Conservation (phyloP, 2,329 filamentous ascomycete species). For the Volutella citrinella region DNA sequence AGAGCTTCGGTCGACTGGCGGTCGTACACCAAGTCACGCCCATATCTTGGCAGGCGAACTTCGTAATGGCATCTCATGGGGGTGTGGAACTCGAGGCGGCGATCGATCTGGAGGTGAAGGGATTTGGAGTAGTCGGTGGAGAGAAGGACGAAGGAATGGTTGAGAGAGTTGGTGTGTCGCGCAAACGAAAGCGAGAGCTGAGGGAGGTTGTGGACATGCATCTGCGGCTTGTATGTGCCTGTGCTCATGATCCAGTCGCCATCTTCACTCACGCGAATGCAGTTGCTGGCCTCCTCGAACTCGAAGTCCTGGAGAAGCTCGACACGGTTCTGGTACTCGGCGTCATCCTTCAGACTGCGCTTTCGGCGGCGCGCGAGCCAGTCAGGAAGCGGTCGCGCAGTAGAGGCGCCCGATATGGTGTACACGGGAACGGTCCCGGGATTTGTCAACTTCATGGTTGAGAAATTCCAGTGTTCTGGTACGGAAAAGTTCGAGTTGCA, state of each 20-base stretch:
- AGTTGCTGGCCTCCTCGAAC: constrained; percentile 92
- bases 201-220: constrained; percentile 92
- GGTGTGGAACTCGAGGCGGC: constrained; percentile 90
- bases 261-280: constrained; percentile 88
- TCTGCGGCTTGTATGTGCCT: constrained; percentile 66
- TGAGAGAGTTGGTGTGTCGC: constrained; percentile 86
- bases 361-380: constrained; percentile 92
- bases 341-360: constrained; percentile 85
- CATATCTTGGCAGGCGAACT: constrained; percentile 88
- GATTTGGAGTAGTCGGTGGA: constrained; percentile 93
- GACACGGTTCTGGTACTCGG: constrained; percentile 89
- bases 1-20: constrained; percentile 78
- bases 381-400: constrained; percentile 83
- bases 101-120: constrained; percentile 87
- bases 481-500: no score
- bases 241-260: constrained; percentile 97
- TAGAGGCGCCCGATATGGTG: constrained; percentile 88
- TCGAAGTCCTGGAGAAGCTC: constrained; percentile 97
- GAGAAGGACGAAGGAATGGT: constrained; percentile 85
- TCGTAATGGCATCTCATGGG: constrained; percentile 83
- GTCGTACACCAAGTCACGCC: constrained; percentile 85
- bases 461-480: constrained; percentile 6
- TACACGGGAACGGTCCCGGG: constrained; percentile 86
- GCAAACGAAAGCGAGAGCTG: constrained; percentile 92
- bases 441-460: constrained; percentile 74